phyloP scores from a whole-genome alignment of 352 stramenopile species.

The Phytophthora pisi region DNA sequence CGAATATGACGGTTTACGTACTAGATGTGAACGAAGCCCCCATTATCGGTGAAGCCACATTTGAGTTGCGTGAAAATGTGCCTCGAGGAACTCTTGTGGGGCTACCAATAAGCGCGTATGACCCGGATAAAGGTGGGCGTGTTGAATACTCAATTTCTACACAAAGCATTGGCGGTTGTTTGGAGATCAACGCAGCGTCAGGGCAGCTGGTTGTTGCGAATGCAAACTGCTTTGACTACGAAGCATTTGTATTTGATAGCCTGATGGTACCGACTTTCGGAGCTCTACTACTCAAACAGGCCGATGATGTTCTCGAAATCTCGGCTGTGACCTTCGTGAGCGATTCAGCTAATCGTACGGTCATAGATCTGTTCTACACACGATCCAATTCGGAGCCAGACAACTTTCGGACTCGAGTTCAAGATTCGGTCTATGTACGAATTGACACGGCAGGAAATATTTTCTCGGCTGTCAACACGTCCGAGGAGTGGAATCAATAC shows the following conservation, averaged over 20 bases:
- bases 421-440: conserved; percentile 10
- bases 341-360: conserved; percentile 1
- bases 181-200: conserved; percentile 39
- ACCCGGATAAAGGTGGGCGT: conserved; percentile 19
- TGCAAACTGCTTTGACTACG: conserved; percentile 57
- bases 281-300: neutral
- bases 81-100: conserved; percentile 26
- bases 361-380: conserved; percentile 19
- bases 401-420: conserved; percentile 2
- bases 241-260: conserved; percentile 41
- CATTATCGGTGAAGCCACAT: conserved; percentile 28
- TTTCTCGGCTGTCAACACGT: conserved; percentile 19
- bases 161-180: conserved; percentile 44
- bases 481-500: neutral
- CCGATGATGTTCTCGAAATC: conserved; percentile 8
- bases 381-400: neutral
- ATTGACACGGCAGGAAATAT: conserved; percentile 3
- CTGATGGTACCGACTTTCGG: conserved; percentile 2
- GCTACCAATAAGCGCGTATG: conserved; percentile 20
- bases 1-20: conserved; percentile 45
- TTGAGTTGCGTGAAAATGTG: conserved; percentile 44
- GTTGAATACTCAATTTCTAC: conserved; percentile 36
- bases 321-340: conserved; percentile 17
- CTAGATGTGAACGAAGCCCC: conserved; percentile 58
- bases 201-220: conserved; percentile 49